Percentiles rank a stretch among this genome's conserved stretches.
Conservation (phyloP, 1,284 basidiomycete genomes). For the Takashimella koratensis region DNA sequence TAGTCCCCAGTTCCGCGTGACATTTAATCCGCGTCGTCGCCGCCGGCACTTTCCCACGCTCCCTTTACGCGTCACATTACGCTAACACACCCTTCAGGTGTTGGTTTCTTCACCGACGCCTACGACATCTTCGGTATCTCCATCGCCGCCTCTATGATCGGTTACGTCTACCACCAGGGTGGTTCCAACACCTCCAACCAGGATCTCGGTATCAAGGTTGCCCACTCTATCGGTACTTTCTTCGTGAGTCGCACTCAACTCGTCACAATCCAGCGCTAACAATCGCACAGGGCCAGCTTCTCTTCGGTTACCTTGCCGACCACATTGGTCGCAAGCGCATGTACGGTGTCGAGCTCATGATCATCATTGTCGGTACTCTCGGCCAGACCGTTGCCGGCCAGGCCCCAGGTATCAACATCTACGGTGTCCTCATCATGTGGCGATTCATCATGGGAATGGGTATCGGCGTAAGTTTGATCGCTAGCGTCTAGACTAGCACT, state of each 20-base stretch:
- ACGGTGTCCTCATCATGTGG: slow-evolving; percentile 68
- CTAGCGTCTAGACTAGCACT: slow-evolving; percentile 19
- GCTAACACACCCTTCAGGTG: slow-evolving; percentile 18
- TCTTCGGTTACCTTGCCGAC: slow-evolving; percentile 51
- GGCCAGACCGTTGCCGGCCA: slow-evolving; percentile 57
- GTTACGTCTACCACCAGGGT: slow-evolving; percentile 63
- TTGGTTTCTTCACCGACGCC: slow-evolving; percentile 48
- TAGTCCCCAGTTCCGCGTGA: too few species aligned
- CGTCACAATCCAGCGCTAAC: too few species aligned
- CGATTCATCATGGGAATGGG: slow-evolving; percentile 60
- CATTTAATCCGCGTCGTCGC: too few species aligned
- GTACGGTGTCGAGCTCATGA: slow-evolving; percentile 51
- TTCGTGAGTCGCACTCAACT: too few species aligned
- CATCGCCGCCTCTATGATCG: slow-evolving; percentile 70
- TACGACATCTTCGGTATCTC: slow-evolving; percentile 58
- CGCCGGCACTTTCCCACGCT: too few species aligned
- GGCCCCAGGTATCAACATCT: slow-evolving; percentile 61
- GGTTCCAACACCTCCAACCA: slow-evolving; percentile 55
- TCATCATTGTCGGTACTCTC: slow-evolving; percentile 38
- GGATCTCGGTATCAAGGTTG: slow-evolving; percentile 66
- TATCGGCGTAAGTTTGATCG: slow-evolving; percentile 51
- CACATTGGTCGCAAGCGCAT: slow-evolving; percentile 51
- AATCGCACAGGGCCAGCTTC: slow-evolving; percentile 51
- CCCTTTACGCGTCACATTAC: too few species aligned
- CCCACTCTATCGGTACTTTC: slow-evolving; percentile 54